Evolutionary conservation across 108 stramenopile genomes (phyloP).

Genomic region (Cyclostephanos invisitatus): DNA sequence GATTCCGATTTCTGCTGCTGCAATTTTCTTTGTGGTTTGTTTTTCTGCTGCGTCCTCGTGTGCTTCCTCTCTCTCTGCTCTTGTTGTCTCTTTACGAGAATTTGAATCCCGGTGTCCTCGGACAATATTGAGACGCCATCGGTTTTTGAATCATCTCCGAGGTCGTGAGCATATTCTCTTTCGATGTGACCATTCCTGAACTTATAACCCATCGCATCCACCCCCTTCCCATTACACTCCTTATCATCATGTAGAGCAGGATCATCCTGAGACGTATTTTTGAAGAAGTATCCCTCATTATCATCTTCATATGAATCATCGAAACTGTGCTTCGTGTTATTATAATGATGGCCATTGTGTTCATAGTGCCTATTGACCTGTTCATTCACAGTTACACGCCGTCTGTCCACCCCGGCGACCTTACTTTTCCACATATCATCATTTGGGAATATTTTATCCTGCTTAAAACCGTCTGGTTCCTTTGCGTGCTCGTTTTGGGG

Average conservation of each 20-base stretch:
- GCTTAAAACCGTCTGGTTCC: slow-evolving; percentile 27
- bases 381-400: not conserved
- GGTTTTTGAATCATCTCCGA: slow-evolving; percentile 8
- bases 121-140: slow-evolving; percentile 45
- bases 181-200: slow-evolving; percentile 7
- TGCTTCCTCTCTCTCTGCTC: slow-evolving; percentile 10
- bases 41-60: slow-evolving; percentile 2
- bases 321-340: not conserved
- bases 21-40: not conserved
- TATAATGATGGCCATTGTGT: not conserved
- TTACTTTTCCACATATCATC: slow-evolving; percentile 6
- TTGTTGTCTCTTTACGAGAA: slow-evolving; percentile 10
- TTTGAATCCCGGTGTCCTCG: slow-evolving; percentile 36
- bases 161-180: not conserved
- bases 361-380: not conserved
- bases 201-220: slow-evolving; percentile 3
- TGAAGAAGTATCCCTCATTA: not conserved
- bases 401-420: not conserved
- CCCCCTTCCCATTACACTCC: not conserved
- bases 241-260: not conserved
- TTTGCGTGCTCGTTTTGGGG: slow-evolving; percentile 8
- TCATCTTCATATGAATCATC: not conserved
- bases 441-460: slow-evolving; percentile 22
- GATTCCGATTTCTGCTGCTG: not conserved
- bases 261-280: no score